phyloP scores from a whole-genome alignment of 768 basidiomycete species.

The Favolaschia claudopus region DNA sequence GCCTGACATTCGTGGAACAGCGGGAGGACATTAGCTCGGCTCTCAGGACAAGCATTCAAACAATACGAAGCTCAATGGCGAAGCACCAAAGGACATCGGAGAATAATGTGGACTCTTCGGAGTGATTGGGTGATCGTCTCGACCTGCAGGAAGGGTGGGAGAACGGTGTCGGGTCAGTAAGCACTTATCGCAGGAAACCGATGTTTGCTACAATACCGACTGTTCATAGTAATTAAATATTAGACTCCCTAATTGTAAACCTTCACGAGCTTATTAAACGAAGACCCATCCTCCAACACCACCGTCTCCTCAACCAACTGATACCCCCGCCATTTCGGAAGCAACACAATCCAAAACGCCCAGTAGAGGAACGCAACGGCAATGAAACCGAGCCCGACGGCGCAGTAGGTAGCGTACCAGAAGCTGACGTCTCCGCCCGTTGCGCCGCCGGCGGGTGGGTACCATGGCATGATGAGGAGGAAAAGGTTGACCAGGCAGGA shows the following conservation, averaged over 20 bases:
- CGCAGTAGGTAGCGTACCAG: conserved; percentile 52
- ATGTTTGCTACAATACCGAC: too few relatives aligned
- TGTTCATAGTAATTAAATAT: too few relatives aligned
- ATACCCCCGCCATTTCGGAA: conserved; percentile 53
- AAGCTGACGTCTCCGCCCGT: conserved; percentile 50
- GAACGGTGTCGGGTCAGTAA: too few relatives aligned
- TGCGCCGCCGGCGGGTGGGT: conserved; percentile 47
- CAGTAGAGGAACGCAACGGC: conserved; percentile 40
- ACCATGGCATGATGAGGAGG: conserved; percentile 50
- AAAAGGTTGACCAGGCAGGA: conserved; percentile 47
- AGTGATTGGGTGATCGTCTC: too few relatives aligned
- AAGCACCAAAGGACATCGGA: too few relatives aligned
- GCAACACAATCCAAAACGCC: conserved; percentile 44
- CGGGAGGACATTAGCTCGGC: too few relatives aligned
- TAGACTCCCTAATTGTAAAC: conserved; percentile 7
- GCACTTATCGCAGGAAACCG: too few relatives aligned
- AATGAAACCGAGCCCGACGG: conserved; percentile 44
- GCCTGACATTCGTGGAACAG: too few relatives aligned
- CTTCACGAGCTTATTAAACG: conserved; percentile 13
- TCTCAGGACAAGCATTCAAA: too few relatives aligned
- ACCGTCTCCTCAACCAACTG: conserved; percentile 8
- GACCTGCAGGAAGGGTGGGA: too few relatives aligned
- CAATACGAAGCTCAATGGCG: too few relatives aligned
- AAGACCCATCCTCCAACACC: conserved; percentile 10
- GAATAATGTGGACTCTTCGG: too few relatives aligned